Percentiles rank a stretch among this genome's conserved stretches.
phyloP scores from a whole-genome alignment of 192 early-diverging fungal genomes.

The Coemansia sp. region DNA sequence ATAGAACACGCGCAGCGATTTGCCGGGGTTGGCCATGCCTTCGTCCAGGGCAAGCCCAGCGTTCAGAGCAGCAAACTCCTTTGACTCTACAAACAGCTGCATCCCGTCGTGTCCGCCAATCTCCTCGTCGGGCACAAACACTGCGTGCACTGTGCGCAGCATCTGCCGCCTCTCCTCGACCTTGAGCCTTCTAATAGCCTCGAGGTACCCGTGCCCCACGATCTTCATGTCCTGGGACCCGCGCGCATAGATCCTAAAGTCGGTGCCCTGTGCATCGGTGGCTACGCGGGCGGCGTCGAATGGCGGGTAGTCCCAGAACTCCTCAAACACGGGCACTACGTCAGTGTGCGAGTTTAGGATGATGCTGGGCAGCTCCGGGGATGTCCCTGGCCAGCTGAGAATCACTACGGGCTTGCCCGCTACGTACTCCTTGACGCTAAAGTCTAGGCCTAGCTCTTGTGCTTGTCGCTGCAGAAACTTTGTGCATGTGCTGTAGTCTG shows the following conservation, averaged over 20 bases:
- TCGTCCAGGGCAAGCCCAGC: slow-evolving; percentile 85
- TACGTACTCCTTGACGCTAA: slow-evolving; percentile 54
- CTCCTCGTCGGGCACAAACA: slow-evolving; percentile 85
- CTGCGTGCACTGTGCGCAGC: slow-evolving; percentile 69
- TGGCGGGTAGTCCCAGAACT: slow-evolving; percentile 73
- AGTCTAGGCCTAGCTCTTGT: slow-evolving; percentile 64
- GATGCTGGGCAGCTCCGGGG: slow-evolving; percentile 59
- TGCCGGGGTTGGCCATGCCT: slow-evolving; percentile 70
- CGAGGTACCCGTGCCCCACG: slow-evolving; percentile 77
- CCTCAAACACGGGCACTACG: slow-evolving; percentile 82
- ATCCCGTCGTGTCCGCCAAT: slow-evolving; percentile 82
- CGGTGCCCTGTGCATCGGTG: slow-evolving; percentile 58
- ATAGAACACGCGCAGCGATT: slow-evolving; percentile 74
- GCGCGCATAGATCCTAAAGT: slow-evolving; percentile 70
- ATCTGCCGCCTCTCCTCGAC: slow-evolving; percentile 53
- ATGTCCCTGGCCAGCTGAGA: slow-evolving; percentile 63
- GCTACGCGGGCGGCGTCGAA: slow-evolving; percentile 64
- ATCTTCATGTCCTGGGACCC: slow-evolving; percentile 93
- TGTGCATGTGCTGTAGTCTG: slow-evolving; percentile 70
- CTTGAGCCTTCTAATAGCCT: slow-evolving; percentile 70
- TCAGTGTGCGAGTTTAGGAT: slow-evolving; percentile 87
- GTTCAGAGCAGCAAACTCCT: slow-evolving; percentile 69
- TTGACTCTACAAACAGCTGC: slow-evolving; percentile 62
- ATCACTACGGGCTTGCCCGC: slow-evolving; percentile 72
- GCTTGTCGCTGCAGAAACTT: slow-evolving; percentile 67